phyloP scores from a whole-genome alignment of 2,329 filamentous ascomycete species.

The Nannizziopsis barbatae region DNA sequence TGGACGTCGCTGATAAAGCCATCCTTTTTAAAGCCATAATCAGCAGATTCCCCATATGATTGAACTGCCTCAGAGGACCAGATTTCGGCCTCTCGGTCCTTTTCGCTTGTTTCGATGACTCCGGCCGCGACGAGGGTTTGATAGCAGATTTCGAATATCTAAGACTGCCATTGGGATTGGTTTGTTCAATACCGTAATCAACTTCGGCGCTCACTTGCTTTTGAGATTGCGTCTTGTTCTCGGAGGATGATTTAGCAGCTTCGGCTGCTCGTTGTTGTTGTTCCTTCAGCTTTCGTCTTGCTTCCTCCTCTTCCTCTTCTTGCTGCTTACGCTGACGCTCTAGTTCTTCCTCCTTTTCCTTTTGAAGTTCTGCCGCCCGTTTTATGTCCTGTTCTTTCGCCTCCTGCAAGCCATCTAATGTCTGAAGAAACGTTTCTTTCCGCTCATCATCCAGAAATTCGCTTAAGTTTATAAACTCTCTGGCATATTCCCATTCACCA shows the following conservation, averaged over 20 bases:
- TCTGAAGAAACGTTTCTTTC: constrained; percentile 76
- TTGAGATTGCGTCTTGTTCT: constrained; percentile 21
- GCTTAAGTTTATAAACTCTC: constrained; percentile 77
- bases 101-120: constrained; percentile 28
- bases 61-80: constrained; percentile 29
- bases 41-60: constrained; percentile 36
- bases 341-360: constrained; percentile 48
- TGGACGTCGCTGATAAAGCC: constrained; percentile 41
- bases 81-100: constrained; percentile 29
- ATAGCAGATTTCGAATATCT: constrained; percentile 24
- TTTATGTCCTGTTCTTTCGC: constrained; percentile 66
- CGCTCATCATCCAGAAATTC: constrained; percentile 86
- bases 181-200: constrained; percentile 58
- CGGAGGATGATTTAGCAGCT: constrained; percentile 30
- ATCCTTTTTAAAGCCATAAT: constrained; percentile 43
- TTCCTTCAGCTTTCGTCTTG: constrained; percentile 29
- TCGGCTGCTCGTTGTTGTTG: constrained; percentile 19
- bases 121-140: constrained; percentile 19
- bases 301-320: constrained; percentile 30
- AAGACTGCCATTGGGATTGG: constrained; percentile 29
- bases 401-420: constrained; percentile 70
- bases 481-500: constrained; percentile 90
- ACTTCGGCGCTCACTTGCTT: constrained; percentile 52
- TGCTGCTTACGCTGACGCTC: constrained; percentile 38
- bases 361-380: constrained; percentile 50